Base-by-base conservation (phyloP, 352 stramenopile genomes). In the Phytopythium helicoides region DNA sequence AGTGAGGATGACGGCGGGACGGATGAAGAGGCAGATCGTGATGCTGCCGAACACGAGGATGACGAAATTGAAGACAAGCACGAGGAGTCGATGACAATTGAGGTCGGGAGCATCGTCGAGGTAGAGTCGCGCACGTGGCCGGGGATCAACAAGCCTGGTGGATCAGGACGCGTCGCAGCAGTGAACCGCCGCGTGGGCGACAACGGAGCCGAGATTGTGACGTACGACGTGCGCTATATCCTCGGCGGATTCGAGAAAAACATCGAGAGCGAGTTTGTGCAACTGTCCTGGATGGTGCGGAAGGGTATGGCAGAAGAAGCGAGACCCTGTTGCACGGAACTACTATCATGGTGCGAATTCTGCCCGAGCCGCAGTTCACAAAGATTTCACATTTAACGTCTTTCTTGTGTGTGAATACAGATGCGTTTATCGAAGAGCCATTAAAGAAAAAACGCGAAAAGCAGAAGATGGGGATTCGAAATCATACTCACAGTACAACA, bases 211-310 rank as follows among this genome's bases (percentile, higher is more conserved):
- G 51, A 70, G 12, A 54, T 75, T 3, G 55, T 92, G n/a, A 71
- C 71, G n/a, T 92, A 92, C 48, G 83, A 92, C 52, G 81, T 95
- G 16, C 79, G 83, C 37, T 95, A 95, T 51, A 73, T 95, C 21
- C 38, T 92, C 12, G 81, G 85, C 6, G 85, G 85, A 4, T 86
- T 89, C 45, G 85, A 95, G 46, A 80, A 83, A 44, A 71, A 71
- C 7, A 78, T 95, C 25, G 78, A 81, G 35, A 73, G 73, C 31
- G 64, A 90, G 22, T 95, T 68, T 18, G 78, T 90, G 31, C 62
- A 85, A 41, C 66, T 73, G 40, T 86, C 76, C 1, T 52, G 57
- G 52, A 64, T 87, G 6, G 52, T 86, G 22, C 47, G 71, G 19
- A 52, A 70, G 31, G 33, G 36, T 14, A 41, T 41, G 15, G n/a